phyloP scores from a whole-genome alignment of 371 early-diverging fungal species.

The Entomophthora muscae region DNA sequence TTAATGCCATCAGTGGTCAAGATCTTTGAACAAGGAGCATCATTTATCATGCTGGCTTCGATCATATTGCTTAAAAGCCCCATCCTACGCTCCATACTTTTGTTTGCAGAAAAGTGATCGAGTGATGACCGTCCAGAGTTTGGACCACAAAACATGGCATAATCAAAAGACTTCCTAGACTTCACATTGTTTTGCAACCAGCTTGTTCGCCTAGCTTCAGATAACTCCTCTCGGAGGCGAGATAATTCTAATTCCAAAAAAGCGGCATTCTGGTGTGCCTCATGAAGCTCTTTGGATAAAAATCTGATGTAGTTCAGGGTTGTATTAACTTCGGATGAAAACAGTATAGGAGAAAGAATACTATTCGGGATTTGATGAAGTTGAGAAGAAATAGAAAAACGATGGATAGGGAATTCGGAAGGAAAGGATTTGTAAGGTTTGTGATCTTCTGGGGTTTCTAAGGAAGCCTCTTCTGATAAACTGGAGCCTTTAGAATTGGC shows the following conservation, averaged over 20 bases:
- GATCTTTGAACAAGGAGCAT: background rate
- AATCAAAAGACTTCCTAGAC: background rate
- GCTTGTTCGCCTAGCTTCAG: background rate
- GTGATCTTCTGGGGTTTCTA: background rate
- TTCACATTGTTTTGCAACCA: background rate
- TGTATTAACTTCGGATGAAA: background rate
- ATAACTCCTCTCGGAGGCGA: background rate
- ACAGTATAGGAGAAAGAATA: background rate
- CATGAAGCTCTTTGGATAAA: background rate
- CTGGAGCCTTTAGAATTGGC: background rate
- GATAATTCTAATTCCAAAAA: background rate
- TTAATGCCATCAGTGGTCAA: background rate
- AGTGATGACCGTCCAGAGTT: background rate
- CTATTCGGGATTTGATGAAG: background rate
- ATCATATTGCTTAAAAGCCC: background rate
- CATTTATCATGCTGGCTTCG: background rate
- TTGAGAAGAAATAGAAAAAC: background rate
- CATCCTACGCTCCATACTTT: background rate
- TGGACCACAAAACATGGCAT: background rate
- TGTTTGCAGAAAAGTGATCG: background rate
- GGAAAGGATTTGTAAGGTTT: background rate
- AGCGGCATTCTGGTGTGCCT: background rate
- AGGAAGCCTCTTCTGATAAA: background rate
- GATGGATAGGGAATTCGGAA: background rate
- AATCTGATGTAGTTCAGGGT: background rate